Conservation (phyloP, 768 basidiomycete species). For the Porphyrellus cyaneotinctus region DNA sequence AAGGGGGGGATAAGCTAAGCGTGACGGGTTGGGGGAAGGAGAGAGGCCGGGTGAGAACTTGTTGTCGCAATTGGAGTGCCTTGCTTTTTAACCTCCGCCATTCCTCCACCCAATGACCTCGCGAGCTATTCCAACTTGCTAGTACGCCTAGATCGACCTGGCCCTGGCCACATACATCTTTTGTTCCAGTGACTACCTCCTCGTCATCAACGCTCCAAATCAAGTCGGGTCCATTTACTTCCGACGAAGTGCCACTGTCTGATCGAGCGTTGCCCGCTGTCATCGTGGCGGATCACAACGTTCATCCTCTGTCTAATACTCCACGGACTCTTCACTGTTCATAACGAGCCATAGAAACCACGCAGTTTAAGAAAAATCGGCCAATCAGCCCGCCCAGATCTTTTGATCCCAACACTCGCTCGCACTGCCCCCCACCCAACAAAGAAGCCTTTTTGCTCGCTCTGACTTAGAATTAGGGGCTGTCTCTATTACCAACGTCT, state of each 20-base stretch:
- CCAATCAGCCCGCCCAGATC: not conserved
- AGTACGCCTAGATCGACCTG: too few species aligned
- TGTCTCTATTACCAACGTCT: not conserved
- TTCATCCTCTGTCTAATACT: not conserved
- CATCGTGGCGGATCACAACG: not conserved
- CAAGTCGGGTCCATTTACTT: not conserved
- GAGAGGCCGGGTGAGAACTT: slow-evolving; percentile 29
- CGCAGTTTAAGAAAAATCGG: not conserved
- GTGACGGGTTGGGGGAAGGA: slow-evolving; percentile 21
- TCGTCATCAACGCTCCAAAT: not conserved
- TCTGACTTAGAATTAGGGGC: not conserved
- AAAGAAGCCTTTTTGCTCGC: not conserved
- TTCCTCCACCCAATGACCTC: not conserved
- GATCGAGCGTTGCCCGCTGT: slow-evolving; percentile 13
- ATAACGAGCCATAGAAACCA: not conserved
- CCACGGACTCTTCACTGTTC: not conserved
- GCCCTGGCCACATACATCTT: not conserved
- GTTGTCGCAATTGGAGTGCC: slow-evolving; percentile 20
- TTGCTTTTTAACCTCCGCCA: slow-evolving; percentile 32
- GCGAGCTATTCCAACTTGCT: too few species aligned
- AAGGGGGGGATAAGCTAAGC: slow-evolving; percentile 5
- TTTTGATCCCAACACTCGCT: slow-evolving; percentile 4
- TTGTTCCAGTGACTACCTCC: slow-evolving; percentile 6
- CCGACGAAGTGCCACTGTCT: slow-evolving; percentile 2
- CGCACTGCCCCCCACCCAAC: slow-evolving; percentile 7